Evolutionary conservation across 1,284 basidiomycete species (phyloP), one percentile per base, ranked within the genome.

Genomic region (Coniophora puteana): DNA sequence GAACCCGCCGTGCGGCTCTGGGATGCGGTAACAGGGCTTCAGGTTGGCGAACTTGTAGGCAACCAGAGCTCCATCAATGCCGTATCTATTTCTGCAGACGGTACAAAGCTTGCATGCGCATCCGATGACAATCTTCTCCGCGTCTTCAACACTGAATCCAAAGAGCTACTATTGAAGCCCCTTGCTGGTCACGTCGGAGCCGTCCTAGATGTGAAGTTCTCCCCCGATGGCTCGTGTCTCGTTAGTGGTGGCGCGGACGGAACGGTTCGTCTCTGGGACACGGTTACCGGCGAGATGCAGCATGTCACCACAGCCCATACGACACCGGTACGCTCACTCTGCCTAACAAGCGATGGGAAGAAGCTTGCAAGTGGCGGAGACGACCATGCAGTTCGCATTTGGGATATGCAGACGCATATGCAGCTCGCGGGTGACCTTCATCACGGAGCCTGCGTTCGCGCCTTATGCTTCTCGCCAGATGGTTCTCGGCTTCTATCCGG

Each of bases 1-100:
- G 33, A 35, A 8, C 8, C 17, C 23, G 21, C 20, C 8, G 7
- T 35, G 10, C 8, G 33, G 33, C 8, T 35, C 7, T 35, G 33
- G 33, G 33, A 35, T 18, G 17, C 25, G 23, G 26, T 14, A 17
- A 38, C 36, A 14, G 26, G 22, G 16, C n/a, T 14, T 8, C 22
- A 5, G 5, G 20, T 38, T n/a, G 23, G 27, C 31, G 26, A 7
- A 16, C 30, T 45, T 20, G 16, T 6, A 3, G 40, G 22, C 25
- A 30, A 42, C n/a, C 18, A 4, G 12, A 16, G 5, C n/a, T n/a
- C 12, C 17, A 22, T 45, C 18, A 20, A 21, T 13, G 25, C 44
- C 13, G 33, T 45, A 4, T 34, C 35, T 5, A 42, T 36, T 34
- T 42, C 41, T 22, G 41, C 44, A 8, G 33, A 43, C 24, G 33